phyloP scores from a whole-genome alignment of 1,139 yeast species.

The Debaryomyces robertsiae region DNA sequence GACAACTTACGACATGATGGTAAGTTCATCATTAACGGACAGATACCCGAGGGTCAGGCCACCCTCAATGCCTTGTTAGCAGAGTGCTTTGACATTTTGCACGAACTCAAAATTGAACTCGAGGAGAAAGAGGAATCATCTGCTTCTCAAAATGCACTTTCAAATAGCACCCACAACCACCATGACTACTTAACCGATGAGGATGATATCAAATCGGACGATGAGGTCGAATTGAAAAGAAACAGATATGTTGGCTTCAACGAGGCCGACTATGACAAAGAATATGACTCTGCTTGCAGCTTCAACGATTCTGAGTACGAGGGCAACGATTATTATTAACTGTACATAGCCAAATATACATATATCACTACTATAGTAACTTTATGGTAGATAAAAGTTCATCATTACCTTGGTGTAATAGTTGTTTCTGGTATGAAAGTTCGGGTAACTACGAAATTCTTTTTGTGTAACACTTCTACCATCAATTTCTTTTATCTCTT shows the following conservation, averaged over 20 bases:
- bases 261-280: constrained; percentile 52
- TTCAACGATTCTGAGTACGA: constrained; percentile 39
- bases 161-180: constrained; percentile 18
- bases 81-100: constrained; percentile 90
- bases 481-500: constrained; percentile 6
- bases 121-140: constrained; percentile 60
- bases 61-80: constrained; percentile 85
- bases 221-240: constrained; percentile 49
- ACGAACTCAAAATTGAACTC: constrained; percentile 86
- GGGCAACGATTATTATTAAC: constrained; percentile 48
- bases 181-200: constrained; percentile 25
- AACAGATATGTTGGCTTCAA: constrained; percentile 46
- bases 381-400: not conserved
- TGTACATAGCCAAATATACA: constrained; percentile 10
- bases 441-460: constrained; percentile 7
- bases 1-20: constrained; percentile 89
- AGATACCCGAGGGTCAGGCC: constrained; percentile 97
- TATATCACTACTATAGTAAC: not conserved
- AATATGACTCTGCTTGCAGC: constrained; percentile 34
- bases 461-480: constrained; percentile 8
- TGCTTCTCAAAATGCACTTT: constrained; percentile 19
- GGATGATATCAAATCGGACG: constrained; percentile 36
- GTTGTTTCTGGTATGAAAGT: constrained; percentile 1
- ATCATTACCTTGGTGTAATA: not conserved
- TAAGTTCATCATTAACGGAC: constrained; percentile 81